Base-by-base conservation (phyloP, 345 rosid species). In the Jatropha curcas region DNA sequence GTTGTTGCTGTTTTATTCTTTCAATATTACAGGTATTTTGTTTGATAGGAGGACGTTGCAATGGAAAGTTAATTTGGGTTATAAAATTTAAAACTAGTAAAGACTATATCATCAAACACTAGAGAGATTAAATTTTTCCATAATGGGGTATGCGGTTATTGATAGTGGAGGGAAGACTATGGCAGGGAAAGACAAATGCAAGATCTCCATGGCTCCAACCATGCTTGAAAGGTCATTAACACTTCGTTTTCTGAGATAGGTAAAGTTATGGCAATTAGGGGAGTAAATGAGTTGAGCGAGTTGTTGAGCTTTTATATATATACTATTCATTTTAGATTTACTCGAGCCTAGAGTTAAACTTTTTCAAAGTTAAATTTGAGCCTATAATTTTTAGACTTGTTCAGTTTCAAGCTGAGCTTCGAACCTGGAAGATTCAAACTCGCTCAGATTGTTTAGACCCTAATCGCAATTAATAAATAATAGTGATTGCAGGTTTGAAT, bases 51-150 rank as follows among this genome's bases (percentile, higher is more conserved):
- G 68, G 72, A 43, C 27, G 72, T 72, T 76, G 60, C 34, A 24
- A 60, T 33, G 77, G 73, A 59, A 67, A 52, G 75, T 46, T 4
- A 53, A 69, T 72, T 72, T 67, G 20, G 52, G 51, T 51, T 55
- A 61, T 71, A 59, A 45, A 61, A 43, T 37, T 67, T 71, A 0
- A 25, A 50, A 33, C 33, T 1, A 24, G 52, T 70, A 27, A 62
- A 19, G 50, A 46, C 46, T 66, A 31, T 68, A 48, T 75, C 80
- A 69, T 57, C 77, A 51, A 31, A 37, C 66, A 57, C 72, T 2
- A 9, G 1, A 19, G 0, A 28, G 7, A 56, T 4, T 75, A 4
- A 37, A 11, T 1, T 68, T 71, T 56, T 61, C 24, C 67, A 7
- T 70, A 55, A 55, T 30, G 77, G 34, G n/a, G 37, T 43, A 19